phyloP scores from a whole-genome alignment of 148 eudicot species.

The Camellia lanceoleosa region DNA sequence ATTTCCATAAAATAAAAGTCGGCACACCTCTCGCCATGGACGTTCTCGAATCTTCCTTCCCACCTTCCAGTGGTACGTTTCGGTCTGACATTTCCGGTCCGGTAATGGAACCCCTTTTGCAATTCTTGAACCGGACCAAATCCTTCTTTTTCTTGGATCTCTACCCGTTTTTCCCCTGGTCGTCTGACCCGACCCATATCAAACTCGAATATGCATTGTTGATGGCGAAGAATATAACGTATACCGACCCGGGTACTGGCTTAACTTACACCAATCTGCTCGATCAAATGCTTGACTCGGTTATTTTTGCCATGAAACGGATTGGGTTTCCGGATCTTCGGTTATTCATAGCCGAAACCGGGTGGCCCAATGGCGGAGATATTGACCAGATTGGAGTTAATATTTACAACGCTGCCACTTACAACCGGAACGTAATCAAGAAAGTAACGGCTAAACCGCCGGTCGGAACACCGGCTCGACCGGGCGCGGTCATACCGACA shows the following conservation, averaged over 20 bases:
- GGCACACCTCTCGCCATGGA: slow-evolving; percentile 87
- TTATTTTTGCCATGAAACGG: slow-evolving; percentile 63
- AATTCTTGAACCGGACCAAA: slow-evolving; percentile 67
- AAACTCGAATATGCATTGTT: slow-evolving; percentile 68
- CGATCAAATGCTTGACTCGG: slow-evolving; percentile 82
- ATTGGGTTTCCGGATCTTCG: slow-evolving; percentile 60
- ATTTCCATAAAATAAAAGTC: slow-evolving; percentile 54
- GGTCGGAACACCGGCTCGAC: slow-evolving; percentile 77
- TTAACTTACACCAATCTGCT: slow-evolving; percentile 62
- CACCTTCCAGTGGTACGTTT: slow-evolving; percentile 75
- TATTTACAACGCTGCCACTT: slow-evolving; percentile 74
- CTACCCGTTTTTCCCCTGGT: slow-evolving; percentile 79
- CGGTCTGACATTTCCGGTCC: slow-evolving; percentile 44
- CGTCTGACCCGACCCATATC: slow-evolving; percentile 41
- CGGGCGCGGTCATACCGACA: slow-evolving; percentile 60
- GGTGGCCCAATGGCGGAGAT: slow-evolving; percentile 91
- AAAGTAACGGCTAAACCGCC: slow-evolving; percentile 60
- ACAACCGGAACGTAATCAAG: slow-evolving; percentile 65
- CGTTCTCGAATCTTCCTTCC: slow-evolving; percentile 55
- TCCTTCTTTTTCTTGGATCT: slow-evolving; percentile 78
- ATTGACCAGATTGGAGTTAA: slow-evolving; percentile 73
- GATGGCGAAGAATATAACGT: slow-evolving; percentile 27
- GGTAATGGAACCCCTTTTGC: slow-evolving; percentile 64
- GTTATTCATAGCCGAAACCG: slow-evolving; percentile 72
- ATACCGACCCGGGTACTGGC: slow-evolving; percentile 55